Conservation (phyloP, 2,329 filamentous ascomycete genomes). For the Monilinia fructigena region DNA sequence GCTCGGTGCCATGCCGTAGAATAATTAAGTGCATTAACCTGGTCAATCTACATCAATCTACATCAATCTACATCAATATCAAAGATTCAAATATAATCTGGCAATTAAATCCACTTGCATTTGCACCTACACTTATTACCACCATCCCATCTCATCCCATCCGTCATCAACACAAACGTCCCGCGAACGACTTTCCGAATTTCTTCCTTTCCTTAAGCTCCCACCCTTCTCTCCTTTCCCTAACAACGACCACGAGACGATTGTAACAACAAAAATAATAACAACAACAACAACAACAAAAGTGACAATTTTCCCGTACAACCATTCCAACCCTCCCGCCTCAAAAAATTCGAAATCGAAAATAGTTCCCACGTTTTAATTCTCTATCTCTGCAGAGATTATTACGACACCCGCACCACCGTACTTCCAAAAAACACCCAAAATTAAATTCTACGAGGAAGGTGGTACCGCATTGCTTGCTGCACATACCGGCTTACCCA, state of each 20-base stretch:
- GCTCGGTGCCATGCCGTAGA: no score
- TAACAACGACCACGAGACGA: background rate
- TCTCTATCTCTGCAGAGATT: background rate
- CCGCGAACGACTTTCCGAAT: background rate
- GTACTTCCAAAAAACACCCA: background rate
- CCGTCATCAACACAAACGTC: background rate
- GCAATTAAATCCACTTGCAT: no score
- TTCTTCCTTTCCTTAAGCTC: background rate
- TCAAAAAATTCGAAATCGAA: background rate
- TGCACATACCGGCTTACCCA: constrained; percentile 13
- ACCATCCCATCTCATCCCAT: background rate
- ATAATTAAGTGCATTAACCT: no score
- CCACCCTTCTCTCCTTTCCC: background rate
- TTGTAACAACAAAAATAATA: background rate
- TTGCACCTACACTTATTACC: no score
- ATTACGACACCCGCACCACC: no score
- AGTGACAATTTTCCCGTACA: background rate
- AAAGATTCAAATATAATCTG: background rate
- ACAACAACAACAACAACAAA: background rate
- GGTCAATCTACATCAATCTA: no score
- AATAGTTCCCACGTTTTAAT: constrained; percentile 17
- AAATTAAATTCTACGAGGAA: constrained; percentile 16
- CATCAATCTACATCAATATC: no score
- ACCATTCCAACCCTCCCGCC: background rate
- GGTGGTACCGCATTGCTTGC: background rate